A percentile compares a stretch with the other conserved stretches of the same genome.
phyloP scores from a whole-genome alignment of 352 stramenopile species.

The Globisporangium echinulatum region DNA sequence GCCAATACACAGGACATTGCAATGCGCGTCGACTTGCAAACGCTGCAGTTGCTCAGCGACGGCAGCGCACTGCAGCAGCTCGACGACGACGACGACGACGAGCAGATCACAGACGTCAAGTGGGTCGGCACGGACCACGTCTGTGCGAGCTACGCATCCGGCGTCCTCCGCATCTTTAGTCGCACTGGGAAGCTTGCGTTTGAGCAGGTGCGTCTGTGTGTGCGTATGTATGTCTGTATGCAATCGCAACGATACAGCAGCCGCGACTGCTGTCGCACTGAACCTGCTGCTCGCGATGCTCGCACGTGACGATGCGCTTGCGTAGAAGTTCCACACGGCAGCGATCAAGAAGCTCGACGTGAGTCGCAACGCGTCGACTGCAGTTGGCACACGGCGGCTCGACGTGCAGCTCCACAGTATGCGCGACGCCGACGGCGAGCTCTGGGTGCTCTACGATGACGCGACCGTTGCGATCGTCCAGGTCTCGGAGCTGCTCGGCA shows the following conservation, averaged over 20 bases:
- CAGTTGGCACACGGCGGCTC: slow-evolving; percentile 20
- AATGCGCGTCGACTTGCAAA: slow-evolving; percentile 6
- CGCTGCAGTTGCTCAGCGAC: slow-evolving; percentile 31
- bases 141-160: slow-evolving; percentile 46
- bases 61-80: slow-evolving; percentile 23
- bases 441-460: slow-evolving; percentile 79
- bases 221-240: neutral
- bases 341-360: slow-evolving; percentile 45
- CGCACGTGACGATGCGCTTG: neutral
- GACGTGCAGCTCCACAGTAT: slow-evolving; percentile 21
- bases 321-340: slow-evolving; percentile 41
- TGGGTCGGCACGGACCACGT: slow-evolving; percentile 59
- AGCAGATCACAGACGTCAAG: slow-evolving; percentile 54
- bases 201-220: slow-evolving; percentile 30
- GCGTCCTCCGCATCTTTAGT: slow-evolving; percentile 54
- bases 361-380: slow-evolving; percentile 30
- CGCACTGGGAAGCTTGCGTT: slow-evolving; percentile 43
- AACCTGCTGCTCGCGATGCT: too few species aligned
- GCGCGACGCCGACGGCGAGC: slow-evolving; percentile 33
- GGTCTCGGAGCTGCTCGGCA: slow-evolving; percentile 46
- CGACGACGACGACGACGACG: slow-evolving; percentile 23
- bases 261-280: too few species aligned
- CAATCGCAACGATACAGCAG: too few species aligned
- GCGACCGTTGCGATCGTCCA: slow-evolving; percentile 75
- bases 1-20: neutral